A percentile compares a stretch with the other conserved stretches of the same genome.
phyloP scores from a whole-genome alignment of 352 stramenopile genomes.

The Pythium brachiatum region DNA sequence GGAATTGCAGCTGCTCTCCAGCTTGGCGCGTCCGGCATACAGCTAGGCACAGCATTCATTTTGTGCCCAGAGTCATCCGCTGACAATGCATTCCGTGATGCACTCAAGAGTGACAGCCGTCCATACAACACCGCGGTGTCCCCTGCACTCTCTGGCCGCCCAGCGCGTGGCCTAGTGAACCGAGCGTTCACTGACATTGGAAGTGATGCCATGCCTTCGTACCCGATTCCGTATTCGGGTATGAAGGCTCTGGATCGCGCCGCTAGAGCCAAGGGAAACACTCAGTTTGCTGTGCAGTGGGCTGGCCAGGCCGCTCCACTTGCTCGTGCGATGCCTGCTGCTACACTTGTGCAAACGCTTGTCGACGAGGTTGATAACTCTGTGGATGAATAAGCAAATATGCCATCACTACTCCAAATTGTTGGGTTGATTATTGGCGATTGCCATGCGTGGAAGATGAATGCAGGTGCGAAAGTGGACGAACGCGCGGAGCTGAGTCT shows the following conservation, averaged over 20 bases:
- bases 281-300: constrained; percentile 25
- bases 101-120: constrained; percentile 17
- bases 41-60: constrained; percentile 65
- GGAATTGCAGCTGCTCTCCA: constrained; percentile 36
- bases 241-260: constrained; percentile 18
- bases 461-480: too few species aligned
- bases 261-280: constrained; percentile 12
- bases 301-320: constrained; percentile 26
- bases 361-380: constrained; percentile 7
- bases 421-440: too few species aligned
- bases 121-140: constrained; percentile 30
- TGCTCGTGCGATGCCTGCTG: constrained; percentile 31
- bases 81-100: constrained; percentile 29
- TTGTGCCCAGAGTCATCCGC: constrained; percentile 43
- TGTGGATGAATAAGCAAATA: too few species aligned
- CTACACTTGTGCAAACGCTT: constrained; percentile 9
- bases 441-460: too few species aligned
- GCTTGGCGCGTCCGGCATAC: constrained; percentile 50
- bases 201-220: constrained; percentile 11
- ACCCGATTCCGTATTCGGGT: constrained; percentile 23
- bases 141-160: constrained; percentile 37
- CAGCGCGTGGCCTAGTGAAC: constrained; percentile 44
- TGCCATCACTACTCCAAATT: too few species aligned
- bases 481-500: not conserved
- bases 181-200: constrained; percentile 34